Evolutionary conservation across 2,329 filamentous ascomycete genomes (phyloP), one percentile per base, ranked within the genome.

Genomic region (Macrophomina tecta): DNA sequence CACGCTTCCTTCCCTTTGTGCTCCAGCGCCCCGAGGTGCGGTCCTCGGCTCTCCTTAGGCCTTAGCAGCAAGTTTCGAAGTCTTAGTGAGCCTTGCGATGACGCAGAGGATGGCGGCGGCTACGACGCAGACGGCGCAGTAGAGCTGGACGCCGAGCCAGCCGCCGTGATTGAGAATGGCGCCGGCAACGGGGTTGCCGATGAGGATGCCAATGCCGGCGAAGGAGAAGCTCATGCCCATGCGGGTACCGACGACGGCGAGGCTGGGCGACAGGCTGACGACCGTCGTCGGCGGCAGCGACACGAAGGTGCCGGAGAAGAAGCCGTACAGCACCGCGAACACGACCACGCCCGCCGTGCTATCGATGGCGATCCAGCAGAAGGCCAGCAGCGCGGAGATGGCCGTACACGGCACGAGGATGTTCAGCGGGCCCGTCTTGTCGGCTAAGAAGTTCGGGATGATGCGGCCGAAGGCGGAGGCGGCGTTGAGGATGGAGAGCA

Each of bases 401-500:
- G 80, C 30, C 1, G 75, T 73, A 72, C 79, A 82, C 0, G 81
- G 81, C 3, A 82, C 74, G 32, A 83, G 77, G 63, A 83, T 79
- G 70, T 84, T 84, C 67, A 83, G 76, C 0, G 81, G 78, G 0
- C 82, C 82, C 0, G 80, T 67, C 16, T 77, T 76, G 68, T 84
- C 82, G 5, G 80, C 78, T 28, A 82, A 66, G 61, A 77, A 72
- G 51, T 82, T 82, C 0, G 82, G 81, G 0, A 83, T 73, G 65
- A 82, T 79, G 7, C 82, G 79, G 3, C 82, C 82, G 74, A 84
- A 81, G 3, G 77, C 73, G 23, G 71, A 76, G 2, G 88, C 85
- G 0, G 83, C 86, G 72, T 92, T 92, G 70, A 91, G 81, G 67
- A 92, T 87, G 1, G 89, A 84, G 3, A 92, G 78, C n/a, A 91